These are phyloP conservation scores for Rubia balearica DNA, from an alignment of 305 asterid species.

Conservation along the genomic window DNA sequence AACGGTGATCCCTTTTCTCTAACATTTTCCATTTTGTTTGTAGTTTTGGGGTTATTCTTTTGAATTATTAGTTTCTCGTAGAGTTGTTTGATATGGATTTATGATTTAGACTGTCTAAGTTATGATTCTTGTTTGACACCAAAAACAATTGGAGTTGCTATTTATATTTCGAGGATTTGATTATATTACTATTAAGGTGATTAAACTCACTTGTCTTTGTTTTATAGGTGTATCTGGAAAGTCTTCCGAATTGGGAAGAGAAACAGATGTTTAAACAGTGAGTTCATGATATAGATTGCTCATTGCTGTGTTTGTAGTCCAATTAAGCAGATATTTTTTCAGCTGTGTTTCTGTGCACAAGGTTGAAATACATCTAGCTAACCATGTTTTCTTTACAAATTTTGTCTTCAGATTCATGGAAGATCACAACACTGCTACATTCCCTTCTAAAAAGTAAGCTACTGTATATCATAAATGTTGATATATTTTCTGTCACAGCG, in stretches of 20 bases:
- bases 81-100: background rate
- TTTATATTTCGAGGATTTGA: background rate
- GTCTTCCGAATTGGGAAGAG: slow-evolving; percentile 93
- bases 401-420: slow-evolving; percentile 80
- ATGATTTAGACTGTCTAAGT: slow-evolving; percentile 1
- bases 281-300: slow-evolving; percentile 14
- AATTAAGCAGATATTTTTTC: background rate
- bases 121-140: background rate
- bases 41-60: background rate
- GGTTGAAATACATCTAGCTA: background rate
- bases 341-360: background rate
- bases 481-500: background rate
- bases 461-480: slow-evolving; percentile 19
- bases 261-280: slow-evolving; percentile 92
- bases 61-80: background rate
- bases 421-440: slow-evolving; percentile 97
- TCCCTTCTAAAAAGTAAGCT: slow-evolving; percentile 87
- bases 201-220: slow-evolving; percentile 17
- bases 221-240: slow-evolving; percentile 81
- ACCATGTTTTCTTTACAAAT: background rate
- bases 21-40: background rate
- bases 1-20: slow-evolving; percentile 35
- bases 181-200: slow-evolving; percentile 11
- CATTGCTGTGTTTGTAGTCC: background rate
- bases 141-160: background rate